Evolutionary conservation across 1,284 basidiomycete species (phyloP), one percentile per base, ranked within the genome.

Genomic region (Apiotrichum domesticum): DNA sequence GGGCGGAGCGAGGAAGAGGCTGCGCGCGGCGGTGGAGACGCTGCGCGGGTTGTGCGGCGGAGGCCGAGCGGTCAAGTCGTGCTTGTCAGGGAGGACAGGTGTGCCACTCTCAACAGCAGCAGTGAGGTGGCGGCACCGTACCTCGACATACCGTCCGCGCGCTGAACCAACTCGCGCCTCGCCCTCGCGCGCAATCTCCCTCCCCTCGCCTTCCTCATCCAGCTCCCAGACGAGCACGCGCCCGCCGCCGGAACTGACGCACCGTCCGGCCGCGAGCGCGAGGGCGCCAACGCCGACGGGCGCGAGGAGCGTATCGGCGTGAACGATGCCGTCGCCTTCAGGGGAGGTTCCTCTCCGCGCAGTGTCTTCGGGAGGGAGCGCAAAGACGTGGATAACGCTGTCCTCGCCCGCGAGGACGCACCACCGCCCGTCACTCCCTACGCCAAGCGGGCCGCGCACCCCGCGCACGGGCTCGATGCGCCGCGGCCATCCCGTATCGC

Each of bases 181-280:
- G 15, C 52, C 52, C 1, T 47, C 52, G 4, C 50, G 62, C 21
- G 21, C 21, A 21, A 21, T 21, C 21, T 21, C 21, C 21, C 21
- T 21, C 1, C 15, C 52, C 6, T 60, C 61, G 5, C 52, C 62
- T 3, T 41, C 54, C 6, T 67, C 64, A 46, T 75, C 74, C 14
- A 77, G 62, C 51, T 75, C 71, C 75, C 75, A 77, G 0, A 77
- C 72, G 2, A 76, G 55, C 1, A 77, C 65, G n/a, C 67, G 54
- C 0, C 74, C 75, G 51, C 65, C 57, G 1, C 73, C 71, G 3
- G 68, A 68, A 3, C 68, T 69, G 2, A 77, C 72, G 43, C 71
- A 75, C 35, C 70, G 56, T 1, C 73, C 74, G 0, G 66, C 57
- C 7, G 57, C 50, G 8, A 77, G 64, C 1, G 70, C 63, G 1